Evolutionary conservation across 371 early-diverging fungal species (phyloP).

Genomic region (Mortierella sp.): DNA sequence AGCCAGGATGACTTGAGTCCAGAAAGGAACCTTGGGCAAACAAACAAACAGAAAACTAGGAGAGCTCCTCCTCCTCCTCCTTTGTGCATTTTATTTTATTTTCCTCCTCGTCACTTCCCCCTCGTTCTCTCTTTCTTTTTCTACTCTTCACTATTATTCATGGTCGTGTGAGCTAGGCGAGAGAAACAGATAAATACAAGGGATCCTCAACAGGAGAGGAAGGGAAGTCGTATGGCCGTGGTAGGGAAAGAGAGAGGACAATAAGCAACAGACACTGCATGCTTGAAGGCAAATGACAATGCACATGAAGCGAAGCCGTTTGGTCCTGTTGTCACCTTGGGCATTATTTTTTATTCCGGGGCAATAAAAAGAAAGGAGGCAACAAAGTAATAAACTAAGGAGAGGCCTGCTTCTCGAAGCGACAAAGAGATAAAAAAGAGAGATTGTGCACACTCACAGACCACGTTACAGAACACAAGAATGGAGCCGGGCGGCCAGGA

Average conservation of each 20-base stretch:
- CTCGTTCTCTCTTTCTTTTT: not conserved
- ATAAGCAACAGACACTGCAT: not conserved
- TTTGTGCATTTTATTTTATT: not conserved
- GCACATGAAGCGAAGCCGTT: not conserved
- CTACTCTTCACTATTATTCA: not conserved
- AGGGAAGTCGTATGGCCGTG: not conserved
- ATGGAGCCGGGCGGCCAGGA: not conserved
- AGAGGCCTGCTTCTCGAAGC: not conserved
- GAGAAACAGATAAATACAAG: not conserved
- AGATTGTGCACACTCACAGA: not conserved
- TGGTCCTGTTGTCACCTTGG: not conserved
- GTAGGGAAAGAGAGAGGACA: not conserved
- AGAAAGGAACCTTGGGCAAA: conserved; percentile 6
- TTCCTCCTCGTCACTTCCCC: not conserved
- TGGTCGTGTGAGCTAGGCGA: not conserved
- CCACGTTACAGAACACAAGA: not conserved
- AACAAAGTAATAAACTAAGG: not conserved
- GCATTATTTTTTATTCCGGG: not conserved
- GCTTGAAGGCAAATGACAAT: not conserved
- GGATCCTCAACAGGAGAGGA: not conserved
- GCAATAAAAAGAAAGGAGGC: not conserved
- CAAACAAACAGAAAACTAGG: conserved; percentile 5
- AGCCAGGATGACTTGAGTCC: not conserved
- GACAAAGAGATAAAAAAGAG: not conserved
- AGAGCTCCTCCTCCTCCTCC: conserved; percentile 2